Evolutionary conservation across 1,139 yeast species (phyloP), one percentile per base, ranked within the genome.

Genomic region (Meyerozyma elateridarum): DNA sequence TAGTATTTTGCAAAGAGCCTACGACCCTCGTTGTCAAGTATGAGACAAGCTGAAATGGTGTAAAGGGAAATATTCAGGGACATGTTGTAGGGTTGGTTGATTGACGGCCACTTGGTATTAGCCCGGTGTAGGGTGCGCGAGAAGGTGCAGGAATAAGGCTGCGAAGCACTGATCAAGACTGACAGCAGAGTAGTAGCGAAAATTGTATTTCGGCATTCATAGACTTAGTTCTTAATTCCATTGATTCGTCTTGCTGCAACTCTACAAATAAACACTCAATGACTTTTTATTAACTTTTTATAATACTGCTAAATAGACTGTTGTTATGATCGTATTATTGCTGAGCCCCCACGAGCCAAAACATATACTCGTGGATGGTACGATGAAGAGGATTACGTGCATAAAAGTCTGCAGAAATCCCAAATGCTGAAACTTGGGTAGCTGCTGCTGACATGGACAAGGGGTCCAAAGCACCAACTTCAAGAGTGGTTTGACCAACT

Each of bases 1-100:
- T 82, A 91, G 66, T 91, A 93, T 53, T 89, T 89, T 44, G 95
- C 81, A 51, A 74, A 85, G 32, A 91, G 61, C 46, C 98, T 70
- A 36, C 76, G 72, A 12, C 95, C 96, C 41, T 82, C 83, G 46
- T 70, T 76, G 57, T 89, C 97, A 47, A 91, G 74, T 47, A 89
- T 75, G 46, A 88, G 63, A 33, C 82, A 70, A 4, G 95, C 89
- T 29, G 81, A 73, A 32, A 88, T 75, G 8, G 96, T 70, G 61
- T 89, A 87, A 41, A 88, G 70, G 9, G 93, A 79, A 35, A 80
- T 67, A 49, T 78, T 76, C 33, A 70, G 61, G 40, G 80, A 69
- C 74, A 73, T 74, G 38, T 37, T 38, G 32, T 28, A 9, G 17
- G 14, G 32, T 15, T 20, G 11, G 28, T 12, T 15, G n/a, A n/a